Base-by-base conservation (phyloP, 768 basidiomycete species). In the Zangia roseola region DNA sequence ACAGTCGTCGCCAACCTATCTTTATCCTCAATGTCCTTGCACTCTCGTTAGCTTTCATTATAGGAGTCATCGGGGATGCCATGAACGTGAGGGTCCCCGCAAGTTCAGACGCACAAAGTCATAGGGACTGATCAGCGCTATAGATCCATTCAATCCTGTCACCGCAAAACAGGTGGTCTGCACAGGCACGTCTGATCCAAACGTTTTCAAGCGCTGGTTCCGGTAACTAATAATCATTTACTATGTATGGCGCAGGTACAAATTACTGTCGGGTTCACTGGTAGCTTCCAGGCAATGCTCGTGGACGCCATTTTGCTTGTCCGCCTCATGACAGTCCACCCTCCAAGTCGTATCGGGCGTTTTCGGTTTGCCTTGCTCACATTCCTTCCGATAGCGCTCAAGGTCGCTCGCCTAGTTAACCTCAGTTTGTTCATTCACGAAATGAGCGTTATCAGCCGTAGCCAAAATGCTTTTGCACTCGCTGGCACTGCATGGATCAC, bases 271-370 rank as follows among this genome's bases (percentile, higher is more conserved):
- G 61, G 62, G 30, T 42, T 58, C 14, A 49, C 59, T 19, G 55
- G 61, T 4, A 43, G 39, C 21, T 56, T 60, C 25, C 53, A 66
- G 49, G 53, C 56, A 12, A 58, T 65, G 10, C n/a, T 61, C 3
- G 54, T 67, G 30, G 63, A 64, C 34, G 28, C 53, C 25, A 64
- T 57, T 16, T 47, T 65, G 19, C 53, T 65, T 13, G 17, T 62
- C 38, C 63, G 64, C 34, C 50, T 65, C 4, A 25, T 54, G 26
- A 44, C 54, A n/a, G 52, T 67, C 10, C 55, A 65, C 37, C 64
- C 65, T 14, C 42, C 16, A 9, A 25, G n/a, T 5, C 50, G 49
- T 1, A 5, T 56, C 13, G 47, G 51, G 4, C 7, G 10, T 1
- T 17, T 24, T 9, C 51, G 40, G 2, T 64, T 67, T 24, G 6